Evolutionary conservation across 2,329 filamentous ascomycete species (phyloP).

Genomic region (Cucurbitaria berberidis): DNA sequence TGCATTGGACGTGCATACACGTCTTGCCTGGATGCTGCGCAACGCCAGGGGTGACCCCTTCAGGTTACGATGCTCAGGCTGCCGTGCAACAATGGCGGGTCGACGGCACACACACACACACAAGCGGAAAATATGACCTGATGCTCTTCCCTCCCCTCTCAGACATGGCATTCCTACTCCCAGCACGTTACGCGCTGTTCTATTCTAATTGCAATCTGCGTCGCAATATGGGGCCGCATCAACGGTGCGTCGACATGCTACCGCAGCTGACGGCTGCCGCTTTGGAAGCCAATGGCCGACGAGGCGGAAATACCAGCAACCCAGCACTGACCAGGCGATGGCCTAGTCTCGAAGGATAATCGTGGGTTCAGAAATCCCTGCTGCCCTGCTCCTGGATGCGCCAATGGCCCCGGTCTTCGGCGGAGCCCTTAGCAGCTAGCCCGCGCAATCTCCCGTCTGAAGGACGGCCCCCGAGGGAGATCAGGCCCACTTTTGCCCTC

Average conservation of each 20-base stretch:
- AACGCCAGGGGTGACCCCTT: slow-evolving; percentile 6
- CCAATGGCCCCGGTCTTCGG: slow-evolving; percentile 3
- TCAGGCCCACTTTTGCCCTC: slow-evolving; percentile 10
- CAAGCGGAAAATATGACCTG: slow-evolving; percentile 27
- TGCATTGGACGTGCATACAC: neutral
- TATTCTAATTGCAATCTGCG: slow-evolving; percentile 12
- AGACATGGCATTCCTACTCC: neutral
- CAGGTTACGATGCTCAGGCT: neutral
- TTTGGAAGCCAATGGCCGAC: slow-evolving; percentile 29
- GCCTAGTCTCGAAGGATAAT: slow-evolving; percentile 14
- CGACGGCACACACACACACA: slow-evolving; percentile 16
- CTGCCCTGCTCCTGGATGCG: slow-evolving; percentile 7
- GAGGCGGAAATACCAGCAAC: slow-evolving; percentile 16
- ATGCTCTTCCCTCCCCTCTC: slow-evolving; percentile 12
- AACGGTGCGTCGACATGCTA: slow-evolving; percentile 11
- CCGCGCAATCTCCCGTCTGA: slow-evolving; percentile 17
- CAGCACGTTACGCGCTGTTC: neutral
- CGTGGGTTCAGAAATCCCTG: slow-evolving; percentile 15
- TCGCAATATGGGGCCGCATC: slow-evolving; percentile 6
- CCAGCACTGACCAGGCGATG: slow-evolving; percentile 11
- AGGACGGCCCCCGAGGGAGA: slow-evolving; percentile 6
- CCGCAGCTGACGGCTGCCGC: slow-evolving; percentile 14
- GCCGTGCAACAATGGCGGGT: slow-evolving; percentile 24
- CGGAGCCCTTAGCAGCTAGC: slow-evolving; percentile 5
- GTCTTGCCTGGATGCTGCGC: neutral